These are phyloP conservation scores for Erigeron canadensis DNA, from an alignment of 129 eudicot species.

Conservation along the genomic window DNA sequence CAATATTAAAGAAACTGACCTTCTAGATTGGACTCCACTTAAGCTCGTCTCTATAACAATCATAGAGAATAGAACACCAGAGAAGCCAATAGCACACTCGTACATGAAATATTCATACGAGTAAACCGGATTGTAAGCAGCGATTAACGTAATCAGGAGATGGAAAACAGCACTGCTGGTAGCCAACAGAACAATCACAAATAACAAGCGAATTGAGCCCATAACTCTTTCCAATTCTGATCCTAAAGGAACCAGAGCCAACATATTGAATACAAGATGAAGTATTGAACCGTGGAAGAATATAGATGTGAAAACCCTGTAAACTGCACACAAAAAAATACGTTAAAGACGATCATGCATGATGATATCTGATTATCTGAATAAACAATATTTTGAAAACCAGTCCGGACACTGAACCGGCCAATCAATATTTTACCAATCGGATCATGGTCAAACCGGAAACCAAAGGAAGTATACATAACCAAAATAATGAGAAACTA, in stretches of 20 bases:
- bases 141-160: conserved; percentile 67
- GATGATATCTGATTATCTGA: no score
- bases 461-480: no score
- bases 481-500: no score
- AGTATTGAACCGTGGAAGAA: conserved; percentile 86
- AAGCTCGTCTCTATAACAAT: conserved; percentile 91
- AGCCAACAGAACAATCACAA: conserved; percentile 69
- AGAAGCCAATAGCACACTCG: conserved; percentile 94
- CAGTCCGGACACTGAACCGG: no score
- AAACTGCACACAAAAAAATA: conserved; percentile 49
- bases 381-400: no score
- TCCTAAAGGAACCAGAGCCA: conserved; percentile 96
- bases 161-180: conserved; percentile 77
- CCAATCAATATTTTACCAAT: no score
- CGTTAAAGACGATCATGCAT: not conserved
- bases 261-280: conserved; percentile 90
- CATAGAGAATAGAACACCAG: conserved; percentile 95
- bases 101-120: conserved; percentile 47
- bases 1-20: conserved; percentile 42
- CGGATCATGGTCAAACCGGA: no score
- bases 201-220: conserved; percentile 88
- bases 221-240: conserved; percentile 95
- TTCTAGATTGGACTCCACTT: conserved; percentile 88
- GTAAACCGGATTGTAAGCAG: conserved; percentile 66
- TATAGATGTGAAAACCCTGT: conserved; percentile 81